Conservation (phyloP, 2,329 filamentous ascomycete species). For the Ustulina deusta region DNA sequence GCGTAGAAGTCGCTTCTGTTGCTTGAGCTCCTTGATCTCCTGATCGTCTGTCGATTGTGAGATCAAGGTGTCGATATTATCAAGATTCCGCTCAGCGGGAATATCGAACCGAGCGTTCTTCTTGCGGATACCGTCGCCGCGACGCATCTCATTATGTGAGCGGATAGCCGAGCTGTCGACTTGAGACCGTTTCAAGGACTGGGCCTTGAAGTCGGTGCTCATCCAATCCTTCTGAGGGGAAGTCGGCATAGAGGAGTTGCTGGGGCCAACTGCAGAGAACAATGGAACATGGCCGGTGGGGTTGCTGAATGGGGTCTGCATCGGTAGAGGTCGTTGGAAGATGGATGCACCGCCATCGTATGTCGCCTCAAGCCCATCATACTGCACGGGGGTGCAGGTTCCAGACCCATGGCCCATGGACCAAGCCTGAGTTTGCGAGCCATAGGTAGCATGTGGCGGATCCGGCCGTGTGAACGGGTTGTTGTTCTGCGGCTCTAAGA, state of each 20-base stretch:
- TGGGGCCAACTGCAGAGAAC: slow-evolving; percentile 63
- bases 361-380: slow-evolving; percentile 71
- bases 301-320: slow-evolving; percentile 67
- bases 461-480: slow-evolving; percentile 77
- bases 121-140: slow-evolving; percentile 93
- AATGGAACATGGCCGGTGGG: slow-evolving; percentile 63
- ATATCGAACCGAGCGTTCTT: slow-evolving; percentile 99
- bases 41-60: slow-evolving; percentile 88
- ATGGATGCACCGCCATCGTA: slow-evolving; percentile 65
- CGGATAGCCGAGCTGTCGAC: slow-evolving; percentile 76
- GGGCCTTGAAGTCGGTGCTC: slow-evolving; percentile 61
- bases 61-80: slow-evolving; percentile 95
- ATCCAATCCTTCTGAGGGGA: slow-evolving; percentile 72
- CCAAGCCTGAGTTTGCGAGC: slow-evolving; percentile 65
- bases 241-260: slow-evolving; percentile 63
- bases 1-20: slow-evolving; percentile 92
- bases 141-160: slow-evolving; percentile 80
- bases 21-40: slow-evolving; percentile 97
- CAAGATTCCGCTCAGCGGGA: slow-evolving; percentile 89
- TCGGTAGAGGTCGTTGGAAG: slow-evolving; percentile 66
- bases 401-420: slow-evolving; percentile 73
- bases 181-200: slow-evolving; percentile 70
- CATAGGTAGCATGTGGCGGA: slow-evolving; percentile 60
- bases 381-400: slow-evolving; percentile 79
- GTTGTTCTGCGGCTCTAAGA: slow-evolving; percentile 69